These are phyloP conservation scores for Candida smagusa DNA, from an alignment of 1,139 yeast genomes.

Conservation along the genomic window DNA sequence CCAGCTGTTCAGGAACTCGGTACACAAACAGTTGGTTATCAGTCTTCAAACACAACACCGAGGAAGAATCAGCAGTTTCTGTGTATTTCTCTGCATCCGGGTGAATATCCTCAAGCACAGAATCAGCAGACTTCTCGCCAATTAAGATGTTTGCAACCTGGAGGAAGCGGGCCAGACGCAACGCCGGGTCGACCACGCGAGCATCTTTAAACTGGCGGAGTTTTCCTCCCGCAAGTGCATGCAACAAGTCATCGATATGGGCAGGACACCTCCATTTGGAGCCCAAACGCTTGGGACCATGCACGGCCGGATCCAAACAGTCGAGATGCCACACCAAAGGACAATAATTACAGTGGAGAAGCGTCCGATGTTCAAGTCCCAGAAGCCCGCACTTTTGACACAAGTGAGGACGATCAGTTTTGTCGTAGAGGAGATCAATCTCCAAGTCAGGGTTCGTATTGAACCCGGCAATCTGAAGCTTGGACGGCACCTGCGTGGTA, in stretches of 20 bases:
- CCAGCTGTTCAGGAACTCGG: constrained; percentile 68
- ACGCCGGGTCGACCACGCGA: constrained; percentile 48
- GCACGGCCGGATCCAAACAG: constrained; percentile 75
- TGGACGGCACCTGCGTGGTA: constrained; percentile 43
- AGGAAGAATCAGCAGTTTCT: constrained; percentile 33
- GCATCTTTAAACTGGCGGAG: constrained; percentile 54
- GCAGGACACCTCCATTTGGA: constrained; percentile 93
- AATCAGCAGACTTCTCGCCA: constrained; percentile 31
- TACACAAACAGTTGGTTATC: constrained; percentile 38
- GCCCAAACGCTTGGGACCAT: constrained; percentile 73
- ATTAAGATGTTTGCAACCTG: constrained; percentile 53
- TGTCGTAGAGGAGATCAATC: constrained; percentile 62
- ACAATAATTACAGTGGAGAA: constrained; percentile 85
- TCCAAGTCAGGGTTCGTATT: constrained; percentile 40
- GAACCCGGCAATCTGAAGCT: constrained; percentile 38
- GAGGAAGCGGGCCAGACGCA: constrained; percentile 31
- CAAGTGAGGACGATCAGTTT: constrained; percentile 58
- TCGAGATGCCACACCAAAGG: constrained; percentile 89
- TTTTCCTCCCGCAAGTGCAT: constrained; percentile 15
- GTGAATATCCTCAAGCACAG: constrained; percentile 8
- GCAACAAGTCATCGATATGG: constrained; percentile 63
- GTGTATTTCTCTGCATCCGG: constrained; percentile 16
- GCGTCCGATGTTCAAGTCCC: constrained; percentile 51
- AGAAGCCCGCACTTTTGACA: constrained; percentile 78
- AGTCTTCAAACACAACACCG: constrained; percentile 35